Conservation (phyloP, 2,329 filamentous ascomycete genomes). For the Colletotrichum sp. region DNA sequence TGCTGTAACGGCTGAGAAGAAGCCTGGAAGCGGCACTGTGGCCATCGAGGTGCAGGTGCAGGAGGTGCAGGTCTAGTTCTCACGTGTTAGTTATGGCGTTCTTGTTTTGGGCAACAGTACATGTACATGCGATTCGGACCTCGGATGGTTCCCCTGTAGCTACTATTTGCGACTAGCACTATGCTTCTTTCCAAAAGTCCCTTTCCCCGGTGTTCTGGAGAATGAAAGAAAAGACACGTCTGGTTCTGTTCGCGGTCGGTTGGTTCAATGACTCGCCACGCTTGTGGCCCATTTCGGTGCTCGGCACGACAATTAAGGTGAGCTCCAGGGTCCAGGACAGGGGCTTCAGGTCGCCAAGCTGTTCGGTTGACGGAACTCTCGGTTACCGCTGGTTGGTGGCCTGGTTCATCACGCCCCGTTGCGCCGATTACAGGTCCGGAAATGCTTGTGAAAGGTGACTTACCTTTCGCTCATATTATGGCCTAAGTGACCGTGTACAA, state of each 20-base stretch:
- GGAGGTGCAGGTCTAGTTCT: background rate
- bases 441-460: background rate
- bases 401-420: background rate
- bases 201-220: background rate
- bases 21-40: background rate
- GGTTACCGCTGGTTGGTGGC: background rate
- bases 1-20: background rate
- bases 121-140: background rate
- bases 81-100: background rate
- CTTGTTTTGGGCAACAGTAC: background rate
- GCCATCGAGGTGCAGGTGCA: constrained; percentile 10
- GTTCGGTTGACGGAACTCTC: background rate
- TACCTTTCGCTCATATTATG: background rate
- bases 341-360: background rate
- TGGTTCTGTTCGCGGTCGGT: background rate
- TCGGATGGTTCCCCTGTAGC: background rate
- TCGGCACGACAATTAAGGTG: background rate
- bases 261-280: background rate
- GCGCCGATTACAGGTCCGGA: background rate
- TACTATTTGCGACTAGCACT: background rate
- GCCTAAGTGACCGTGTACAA: background rate
- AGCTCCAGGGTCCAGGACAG: background rate
- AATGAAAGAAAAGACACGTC: background rate
- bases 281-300: background rate
- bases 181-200: background rate